Base-by-base conservation (phyloP, 306 rosid genomes). In the Medicago ruthenica region DNA sequence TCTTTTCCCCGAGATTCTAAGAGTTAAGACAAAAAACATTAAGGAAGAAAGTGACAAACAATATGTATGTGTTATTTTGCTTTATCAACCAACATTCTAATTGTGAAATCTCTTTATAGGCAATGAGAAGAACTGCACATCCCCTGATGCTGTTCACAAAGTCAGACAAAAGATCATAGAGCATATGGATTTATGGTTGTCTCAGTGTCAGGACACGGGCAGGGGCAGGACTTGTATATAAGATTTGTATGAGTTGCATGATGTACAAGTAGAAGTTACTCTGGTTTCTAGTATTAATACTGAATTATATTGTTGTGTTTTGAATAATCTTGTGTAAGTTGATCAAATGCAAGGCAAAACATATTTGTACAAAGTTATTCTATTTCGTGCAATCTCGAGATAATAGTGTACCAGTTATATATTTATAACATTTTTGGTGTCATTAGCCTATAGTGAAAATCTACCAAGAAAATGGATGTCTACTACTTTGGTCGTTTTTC, bases 151-250 rank as follows among this genome's bases (percentile, higher is more conserved):
- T 53, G 97, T 93, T 57, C 81, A 73, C 77, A 89, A 93, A 86
- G 90, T 84, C 17, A 89, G 98, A 90, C 93, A 88, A 76, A 85
- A 93, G 83, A 84, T 93, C 62, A 78, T 84, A 55, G 93, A 88
- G 36, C 82, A 91, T 70, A 84, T 93, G 48, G 96, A 93, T 77
- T 62, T 93, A 73, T 93, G 98, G 98, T 78, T 93, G 58, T 91
- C 97, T n/a, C 76, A 88, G 80, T 93, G 97, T 72, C 76, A 80
- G 31, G 79, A 67, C 74, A 6, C 65, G 1, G 78, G 80, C 45
- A 65, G 83, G 1, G 78, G 80, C 45, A 65, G 83, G 79, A 71
- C 22, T 12, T 81, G 55, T 51, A 73, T 85, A 31, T 91, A 27
- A 27, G 79, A 84, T 58, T 63, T 63, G 66, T 42, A 48, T 20